Percentiles rank a stretch among this genome's conserved stretches.
Evolutionary conservation across 2,329 filamentous ascomycete genomes (phyloP).

Genomic region (Colletotrichum sp.): DNA sequence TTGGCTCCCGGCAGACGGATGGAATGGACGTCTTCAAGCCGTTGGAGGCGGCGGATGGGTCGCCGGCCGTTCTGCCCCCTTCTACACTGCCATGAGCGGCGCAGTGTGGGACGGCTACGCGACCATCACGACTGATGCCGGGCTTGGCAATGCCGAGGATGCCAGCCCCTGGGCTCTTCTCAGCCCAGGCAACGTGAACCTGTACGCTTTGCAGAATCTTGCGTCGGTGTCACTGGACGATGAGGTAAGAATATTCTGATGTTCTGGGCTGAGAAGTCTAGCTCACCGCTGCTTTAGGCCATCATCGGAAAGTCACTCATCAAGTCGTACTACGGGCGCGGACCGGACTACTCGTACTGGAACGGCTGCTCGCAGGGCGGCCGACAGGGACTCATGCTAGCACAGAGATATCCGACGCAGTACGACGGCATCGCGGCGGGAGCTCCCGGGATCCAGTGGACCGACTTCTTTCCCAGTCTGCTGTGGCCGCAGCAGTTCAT

Average conservation of each 20-base stretch:
- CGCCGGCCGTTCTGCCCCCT: conserved; percentile 21
- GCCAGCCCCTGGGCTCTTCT: conserved; percentile 9
- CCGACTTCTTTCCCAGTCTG: not conserved
- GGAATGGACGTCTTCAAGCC: conserved; percentile 34
- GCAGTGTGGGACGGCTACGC: conserved; percentile 24
- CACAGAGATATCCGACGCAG: conserved; percentile 55
- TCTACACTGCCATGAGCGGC: conserved; percentile 22
- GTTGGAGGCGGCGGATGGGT: conserved; percentile 34
- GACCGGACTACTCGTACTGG: conserved; percentile 52
- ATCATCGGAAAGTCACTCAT: conserved; percentile 53
- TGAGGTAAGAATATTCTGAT: not conserved
- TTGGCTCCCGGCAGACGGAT: conserved; percentile 28
- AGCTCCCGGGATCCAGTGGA: conserved; percentile 41
- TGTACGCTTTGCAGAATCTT: conserved; percentile 37
- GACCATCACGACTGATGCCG: conserved; percentile 25
- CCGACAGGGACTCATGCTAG: conserved; percentile 57
- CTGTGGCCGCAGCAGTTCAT: conserved; percentile 16
- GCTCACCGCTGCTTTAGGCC: conserved; percentile 26
- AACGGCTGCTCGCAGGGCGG: conserved; percentile 61
- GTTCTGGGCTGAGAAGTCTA: not conserved
- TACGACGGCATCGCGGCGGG: conserved; percentile 60
- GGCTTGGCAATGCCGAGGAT: not conserved
- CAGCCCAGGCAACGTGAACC: conserved; percentile 19
- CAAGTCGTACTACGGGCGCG: conserved; percentile 50
- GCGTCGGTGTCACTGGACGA: conserved; percentile 41